A percentile compares a stretch with the other conserved stretches of the same genome.
These are phyloP conservation scores for Chrysophaeum taylorii DNA, from an alignment of 352 stramenopile genomes.

Conservation along the genomic window DNA sequence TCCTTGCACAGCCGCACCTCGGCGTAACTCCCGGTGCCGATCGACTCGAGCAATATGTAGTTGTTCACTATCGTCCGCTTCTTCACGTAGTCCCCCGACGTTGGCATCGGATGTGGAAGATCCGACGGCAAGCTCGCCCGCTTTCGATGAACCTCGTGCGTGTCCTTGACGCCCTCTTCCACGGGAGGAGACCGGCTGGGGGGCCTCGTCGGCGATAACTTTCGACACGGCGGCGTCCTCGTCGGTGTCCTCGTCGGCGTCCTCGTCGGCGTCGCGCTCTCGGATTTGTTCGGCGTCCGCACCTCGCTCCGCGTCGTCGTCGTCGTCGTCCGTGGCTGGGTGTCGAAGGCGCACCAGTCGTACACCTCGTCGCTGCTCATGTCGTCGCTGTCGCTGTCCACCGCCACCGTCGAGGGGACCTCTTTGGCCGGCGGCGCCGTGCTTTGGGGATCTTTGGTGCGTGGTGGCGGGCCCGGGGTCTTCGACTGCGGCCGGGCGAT, in stretches of 20 bases:
- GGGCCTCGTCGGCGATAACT: constrained; percentile 3
- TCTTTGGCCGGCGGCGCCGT: too few relatives aligned
- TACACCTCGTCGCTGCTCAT: constrained; percentile 25
- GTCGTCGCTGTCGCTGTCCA: too few relatives aligned
- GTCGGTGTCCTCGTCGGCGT: constrained; percentile 2
- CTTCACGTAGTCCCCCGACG: constrained; percentile 34
- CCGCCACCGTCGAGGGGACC: too few relatives aligned
- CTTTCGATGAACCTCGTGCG: constrained; percentile 34
- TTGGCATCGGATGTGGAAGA: constrained; percentile 27
- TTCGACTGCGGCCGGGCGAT: too few relatives aligned
- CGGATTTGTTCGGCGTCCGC: constrained; percentile 21
- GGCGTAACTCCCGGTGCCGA: constrained; percentile 71
- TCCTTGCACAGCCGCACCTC: constrained; percentile 44
- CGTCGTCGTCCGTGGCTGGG: neutral
- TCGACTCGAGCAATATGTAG: constrained; percentile 71
- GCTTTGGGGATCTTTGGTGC: too few relatives aligned
- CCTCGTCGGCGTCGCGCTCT: neutral
- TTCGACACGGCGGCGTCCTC: neutral
- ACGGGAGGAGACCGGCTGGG: constrained; percentile 7
- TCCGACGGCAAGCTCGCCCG: constrained; percentile 32
- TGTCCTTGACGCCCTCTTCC: constrained; percentile 33
- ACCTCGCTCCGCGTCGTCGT: constrained; percentile 20
- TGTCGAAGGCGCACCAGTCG: constrained; percentile 25
- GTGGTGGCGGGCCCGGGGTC: too few relatives aligned
- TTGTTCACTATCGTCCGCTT: constrained; percentile 66